Percentiles rank a stretch among this genome's conserved stretches.
Evolutionary conservation across 805 yeast genomes (phyloP).

Genomic region (Metschnikowia matae): DNA sequence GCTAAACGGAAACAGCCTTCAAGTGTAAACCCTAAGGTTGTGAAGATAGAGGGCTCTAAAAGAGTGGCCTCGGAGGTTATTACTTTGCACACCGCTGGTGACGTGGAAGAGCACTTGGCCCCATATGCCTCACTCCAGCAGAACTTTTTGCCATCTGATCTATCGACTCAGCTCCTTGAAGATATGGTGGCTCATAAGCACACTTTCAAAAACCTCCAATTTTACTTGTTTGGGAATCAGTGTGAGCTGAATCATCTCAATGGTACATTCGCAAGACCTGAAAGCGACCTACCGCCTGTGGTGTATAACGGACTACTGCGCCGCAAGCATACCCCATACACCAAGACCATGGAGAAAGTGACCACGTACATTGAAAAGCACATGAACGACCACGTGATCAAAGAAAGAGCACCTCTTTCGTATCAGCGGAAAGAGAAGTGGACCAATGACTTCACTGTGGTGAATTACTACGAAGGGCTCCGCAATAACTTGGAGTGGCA

Average conservation of each 20-base stretch:
- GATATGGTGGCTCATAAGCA: conserved; percentile 40
- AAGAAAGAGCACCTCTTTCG: conserved; percentile 28
- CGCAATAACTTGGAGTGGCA: conserved; percentile 65
- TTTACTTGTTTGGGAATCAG: conserved; percentile 58
- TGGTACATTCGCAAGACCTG: conserved; percentile 19
- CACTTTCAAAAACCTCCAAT: conserved; percentile 41
- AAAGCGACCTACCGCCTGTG: conserved; percentile 15
- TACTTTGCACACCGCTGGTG: conserved; percentile 47
- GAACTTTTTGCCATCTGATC: conserved; percentile 48
- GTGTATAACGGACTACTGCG: conserved; percentile 42
- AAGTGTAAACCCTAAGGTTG: not conserved
- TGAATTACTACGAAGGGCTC: conserved; percentile 51
- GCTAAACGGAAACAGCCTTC: not conserved
- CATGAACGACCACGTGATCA: conserved; percentile 30
- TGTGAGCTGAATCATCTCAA: conserved; percentile 58
- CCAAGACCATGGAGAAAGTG: conserved; percentile 38
- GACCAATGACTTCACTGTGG: conserved; percentile 52
- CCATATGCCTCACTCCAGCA: conserved; percentile 50
- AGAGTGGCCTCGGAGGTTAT: conserved; percentile 21
- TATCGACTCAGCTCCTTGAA: conserved; percentile 44
- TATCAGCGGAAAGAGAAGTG: conserved; percentile 41
- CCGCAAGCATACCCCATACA: conserved; percentile 28
- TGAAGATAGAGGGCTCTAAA: not conserved
- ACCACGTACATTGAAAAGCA: conserved; percentile 38
- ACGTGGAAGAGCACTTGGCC: conserved; percentile 41